Percentiles rank a stretch among this genome's conserved stretches.
These are phyloP conservation scores for Dactylellina parvicollis DNA, from an alignment of 2,329 filamentous ascomycete genomes.

Conservation along the genomic window DNA sequence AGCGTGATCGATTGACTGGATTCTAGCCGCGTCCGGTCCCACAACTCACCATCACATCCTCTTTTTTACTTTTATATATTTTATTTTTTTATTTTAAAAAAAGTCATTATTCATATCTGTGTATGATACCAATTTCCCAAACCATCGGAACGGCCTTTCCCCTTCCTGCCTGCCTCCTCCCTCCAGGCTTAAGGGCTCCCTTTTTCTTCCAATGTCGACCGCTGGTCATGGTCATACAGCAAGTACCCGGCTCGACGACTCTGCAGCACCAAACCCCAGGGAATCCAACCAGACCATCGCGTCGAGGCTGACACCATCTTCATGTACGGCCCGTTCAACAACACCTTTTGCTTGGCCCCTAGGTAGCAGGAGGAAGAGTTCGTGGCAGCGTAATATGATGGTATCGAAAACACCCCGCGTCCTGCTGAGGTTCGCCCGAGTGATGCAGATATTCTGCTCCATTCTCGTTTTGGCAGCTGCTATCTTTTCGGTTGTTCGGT, in stretches of 20 bases:
- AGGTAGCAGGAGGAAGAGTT: constrained; percentile 34
- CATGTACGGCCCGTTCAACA: constrained; percentile 50
- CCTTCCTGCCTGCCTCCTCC: neutral
- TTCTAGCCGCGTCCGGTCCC: constrained; percentile 35
- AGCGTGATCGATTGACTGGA: constrained; percentile 21
- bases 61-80: constrained; percentile 13
- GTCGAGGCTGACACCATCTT: constrained; percentile 51
- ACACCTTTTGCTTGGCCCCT: constrained; percentile 52
- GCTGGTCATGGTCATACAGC: constrained; percentile 48
- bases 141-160: constrained; percentile 4
- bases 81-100: neutral
- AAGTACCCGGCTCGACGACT: constrained; percentile 26
- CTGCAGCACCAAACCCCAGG: constrained; percentile 36
- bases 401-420: constrained; percentile 50
- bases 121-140: constrained; percentile 20
- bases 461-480: constrained; percentile 53
- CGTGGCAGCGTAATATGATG: constrained; percentile 41
- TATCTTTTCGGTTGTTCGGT: constrained; percentile 50
- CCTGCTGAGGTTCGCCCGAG: constrained; percentile 34
- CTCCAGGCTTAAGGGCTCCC: neutral
- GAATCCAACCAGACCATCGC: constrained; percentile 48
- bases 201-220: constrained; percentile 43
- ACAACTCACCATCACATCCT: neutral
- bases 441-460: constrained; percentile 49
- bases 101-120: neutral